phyloP scores from a whole-genome alignment of 352 stramenopile genomes.

The Globisporangium viniferum region DNA sequence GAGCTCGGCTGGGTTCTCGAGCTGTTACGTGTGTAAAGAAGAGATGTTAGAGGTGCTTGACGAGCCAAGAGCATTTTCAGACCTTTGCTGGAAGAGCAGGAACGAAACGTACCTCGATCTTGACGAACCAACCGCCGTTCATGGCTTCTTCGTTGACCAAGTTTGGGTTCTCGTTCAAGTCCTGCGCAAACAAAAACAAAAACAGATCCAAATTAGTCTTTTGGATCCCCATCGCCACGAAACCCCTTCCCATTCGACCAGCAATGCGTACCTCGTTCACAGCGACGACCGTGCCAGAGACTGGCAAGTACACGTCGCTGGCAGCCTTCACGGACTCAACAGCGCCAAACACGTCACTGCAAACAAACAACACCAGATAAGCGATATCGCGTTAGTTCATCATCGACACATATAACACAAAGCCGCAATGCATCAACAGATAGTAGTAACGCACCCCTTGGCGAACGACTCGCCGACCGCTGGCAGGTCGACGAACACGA shows the following conservation, averaged over 20 bases:
- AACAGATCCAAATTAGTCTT: neutral
- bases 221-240: neutral
- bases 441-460: slow-evolving; percentile 70
- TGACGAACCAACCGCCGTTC: slow-evolving; percentile 87
- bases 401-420: neutral
- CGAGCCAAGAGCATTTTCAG: neutral
- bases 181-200: slow-evolving; percentile 26
- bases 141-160: slow-evolving; percentile 88
- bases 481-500: slow-evolving; percentile 97
- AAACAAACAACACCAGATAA: neutral
- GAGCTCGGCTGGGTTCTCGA: slow-evolving; percentile 67
- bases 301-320: slow-evolving; percentile 95
- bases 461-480: slow-evolving; percentile 91
- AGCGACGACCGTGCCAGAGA: slow-evolving; percentile 90
- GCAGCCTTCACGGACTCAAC: slow-evolving; percentile 99
- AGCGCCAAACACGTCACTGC: slow-evolving; percentile 91
- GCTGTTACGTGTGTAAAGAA: slow-evolving; percentile 20
- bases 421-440: neutral
- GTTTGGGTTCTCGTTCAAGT: slow-evolving; percentile 76
- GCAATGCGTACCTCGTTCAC: slow-evolving; percentile 85
- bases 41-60: slow-evolving; percentile 5
- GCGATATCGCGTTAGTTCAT: neutral
- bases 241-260: neutral
- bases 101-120: slow-evolving; percentile 63
- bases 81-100: neutral